phyloP scores from a whole-genome alignment of 1,139 yeast genomes.

The Yamadazyma siamensis region DNA sequence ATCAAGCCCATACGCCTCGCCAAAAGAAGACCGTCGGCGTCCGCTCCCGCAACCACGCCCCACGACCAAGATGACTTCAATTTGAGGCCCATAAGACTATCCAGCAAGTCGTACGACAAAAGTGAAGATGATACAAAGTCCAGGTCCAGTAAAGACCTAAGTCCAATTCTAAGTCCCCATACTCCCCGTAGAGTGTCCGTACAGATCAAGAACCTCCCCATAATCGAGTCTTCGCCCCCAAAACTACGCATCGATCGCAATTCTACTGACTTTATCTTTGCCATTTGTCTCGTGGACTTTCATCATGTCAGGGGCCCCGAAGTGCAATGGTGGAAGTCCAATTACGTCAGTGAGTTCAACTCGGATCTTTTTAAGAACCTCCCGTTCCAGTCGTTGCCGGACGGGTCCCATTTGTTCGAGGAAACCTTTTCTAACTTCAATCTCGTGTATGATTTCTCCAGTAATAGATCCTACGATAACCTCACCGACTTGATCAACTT shows the following conservation, averaged over 20 bases:
- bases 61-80: conserved; percentile 10
- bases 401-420: conserved; percentile 88
- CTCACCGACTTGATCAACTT: conserved; percentile 42
- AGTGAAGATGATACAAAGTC: conserved; percentile 14
- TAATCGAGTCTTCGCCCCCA: conserved; percentile 17
- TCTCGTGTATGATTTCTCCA: conserved; percentile 65
- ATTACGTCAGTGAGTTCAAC: conserved; percentile 39
- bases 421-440: conserved; percentile 94
- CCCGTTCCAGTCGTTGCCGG: conserved; percentile 94
- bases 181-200: conserved; percentile 23
- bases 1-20: conserved; percentile 33
- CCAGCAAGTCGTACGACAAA: conserved; percentile 3
- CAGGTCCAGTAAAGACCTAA: conserved; percentile 8
- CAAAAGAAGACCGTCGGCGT: conserved; percentile 21
- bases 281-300: conserved; percentile 87
- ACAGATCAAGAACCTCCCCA: conserved; percentile 38
- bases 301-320: conserved; percentile 96
- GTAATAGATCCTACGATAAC: conserved; percentile 43
- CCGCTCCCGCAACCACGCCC: conserved; percentile 1
- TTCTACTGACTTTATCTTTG: conserved; percentile 55
- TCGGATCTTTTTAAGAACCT: conserved; percentile 75
- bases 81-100: conserved; percentile 15
- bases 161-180: conserved; percentile 8
- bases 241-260: conserved; percentile 10
- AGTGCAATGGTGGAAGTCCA: conserved; percentile 86